These are phyloP conservation scores for Phytopythium kandeliae DNA, from an alignment of 352 stramenopile species.

Conservation along the genomic window DNA sequence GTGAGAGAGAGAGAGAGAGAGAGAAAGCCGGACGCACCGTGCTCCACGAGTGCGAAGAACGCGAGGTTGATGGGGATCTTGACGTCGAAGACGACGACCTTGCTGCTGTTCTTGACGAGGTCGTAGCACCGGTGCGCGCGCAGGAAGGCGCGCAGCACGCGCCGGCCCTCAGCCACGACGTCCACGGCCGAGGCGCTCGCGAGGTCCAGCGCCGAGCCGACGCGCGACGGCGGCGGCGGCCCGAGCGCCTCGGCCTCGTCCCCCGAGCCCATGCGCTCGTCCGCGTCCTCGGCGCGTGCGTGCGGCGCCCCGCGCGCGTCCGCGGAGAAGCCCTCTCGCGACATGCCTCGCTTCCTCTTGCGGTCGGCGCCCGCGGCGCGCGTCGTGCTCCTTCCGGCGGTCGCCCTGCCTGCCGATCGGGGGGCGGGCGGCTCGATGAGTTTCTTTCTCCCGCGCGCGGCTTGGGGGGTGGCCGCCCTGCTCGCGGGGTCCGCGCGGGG, in stretches of 20 bases:
- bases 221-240: constrained; percentile 1
- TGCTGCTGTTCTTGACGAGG: constrained; percentile 95
- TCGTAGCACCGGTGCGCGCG: constrained; percentile 91
- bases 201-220: constrained; percentile 30
- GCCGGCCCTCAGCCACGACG: constrained; percentile 68
- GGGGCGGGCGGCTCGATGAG: too few relatives aligned
- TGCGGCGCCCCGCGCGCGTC: constrained; percentile 21
- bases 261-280: constrained; percentile 21
- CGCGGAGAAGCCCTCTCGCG: constrained; percentile 53
- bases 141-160: constrained; percentile 88
- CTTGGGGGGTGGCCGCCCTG: too few relatives aligned
- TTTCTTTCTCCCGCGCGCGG: too few relatives aligned
- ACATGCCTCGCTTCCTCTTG: constrained; percentile 60
- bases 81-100: constrained; percentile 97
- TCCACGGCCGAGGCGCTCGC: constrained; percentile 45
- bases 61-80: constrained; percentile 98
- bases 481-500: too few relatives aligned
- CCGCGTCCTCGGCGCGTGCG: constrained; percentile 19
- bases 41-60: constrained; percentile 99
- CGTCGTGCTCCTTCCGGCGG: constrained; percentile 3
- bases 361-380: constrained; percentile 22
- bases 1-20: too few relatives aligned
- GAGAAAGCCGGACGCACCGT: constrained; percentile 64
- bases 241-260: constrained; percentile 15
- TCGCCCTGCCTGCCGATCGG: too few relatives aligned